Evolutionary conservation across 768 basidiomycete genomes (phyloP).

Genomic region (Rhodocollybia butyracea): DNA sequence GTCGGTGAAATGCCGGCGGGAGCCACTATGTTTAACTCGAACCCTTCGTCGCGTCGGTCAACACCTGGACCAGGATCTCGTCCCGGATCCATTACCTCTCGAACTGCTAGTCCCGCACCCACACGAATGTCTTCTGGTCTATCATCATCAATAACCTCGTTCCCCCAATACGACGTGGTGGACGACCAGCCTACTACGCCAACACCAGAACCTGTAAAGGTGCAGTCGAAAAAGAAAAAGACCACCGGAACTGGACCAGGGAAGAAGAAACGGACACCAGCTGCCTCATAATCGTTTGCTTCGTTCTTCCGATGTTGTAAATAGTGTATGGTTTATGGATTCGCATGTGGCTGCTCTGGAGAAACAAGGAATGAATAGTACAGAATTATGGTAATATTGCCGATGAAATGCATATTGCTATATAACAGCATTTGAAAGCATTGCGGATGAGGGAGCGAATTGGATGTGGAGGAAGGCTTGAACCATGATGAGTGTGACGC

Average conservation of each 20-base stretch:
- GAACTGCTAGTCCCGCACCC: conserved; percentile 27
- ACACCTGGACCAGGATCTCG: conserved; percentile 22
- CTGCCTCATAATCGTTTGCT: background rate
- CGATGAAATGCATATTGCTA: background rate
- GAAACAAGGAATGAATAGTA: background rate
- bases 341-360: background rate
- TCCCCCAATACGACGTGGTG: conserved; percentile 53
- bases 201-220: conserved; percentile 70
- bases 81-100: conserved; percentile 12
- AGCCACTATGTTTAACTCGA: conserved; percentile 15
- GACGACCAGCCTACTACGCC: conserved; percentile 50
- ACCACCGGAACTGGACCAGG: conserved; percentile 33
- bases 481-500: background rate
- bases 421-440: background rate
- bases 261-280: conserved; percentile 64
- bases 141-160: conserved; percentile 26
- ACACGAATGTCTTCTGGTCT: conserved; percentile 17
- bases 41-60: conserved; percentile 19
- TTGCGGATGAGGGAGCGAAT: background rate
- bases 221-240: conserved; percentile 70
- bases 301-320: background rate
- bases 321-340: background rate
- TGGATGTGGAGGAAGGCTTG: background rate
- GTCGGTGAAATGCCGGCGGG: conserved; percentile 85
- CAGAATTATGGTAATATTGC: background rate